Conservation (phyloP, 768 basidiomycete genomes). For the Tephrocybe sp. region DNA sequence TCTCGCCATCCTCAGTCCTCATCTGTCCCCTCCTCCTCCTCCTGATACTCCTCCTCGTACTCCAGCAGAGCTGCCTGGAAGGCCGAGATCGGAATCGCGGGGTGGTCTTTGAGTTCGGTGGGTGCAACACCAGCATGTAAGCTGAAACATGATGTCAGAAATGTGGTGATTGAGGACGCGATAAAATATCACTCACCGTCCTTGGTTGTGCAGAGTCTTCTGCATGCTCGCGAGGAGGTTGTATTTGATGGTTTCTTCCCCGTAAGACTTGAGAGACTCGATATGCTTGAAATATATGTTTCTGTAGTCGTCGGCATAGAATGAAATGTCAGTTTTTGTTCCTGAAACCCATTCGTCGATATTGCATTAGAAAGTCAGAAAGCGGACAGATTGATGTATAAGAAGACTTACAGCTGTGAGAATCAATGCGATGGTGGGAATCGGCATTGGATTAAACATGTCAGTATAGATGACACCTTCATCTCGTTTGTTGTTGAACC, state of each 20-base stretch:
- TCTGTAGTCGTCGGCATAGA: constrained; percentile 5
- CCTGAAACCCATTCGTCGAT: constrained; percentile 5
- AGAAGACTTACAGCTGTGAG: constrained; percentile 16
- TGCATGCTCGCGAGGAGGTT: neutral
- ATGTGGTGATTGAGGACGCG: neutral
- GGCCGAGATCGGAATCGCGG: neutral
- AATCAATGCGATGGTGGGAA: constrained; percentile 13
- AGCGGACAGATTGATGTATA: neutral
- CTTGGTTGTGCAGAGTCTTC: neutral
- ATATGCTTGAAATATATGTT: constrained; percentile 2
- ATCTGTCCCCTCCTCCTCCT: neutral
- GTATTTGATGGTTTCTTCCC: neutral
- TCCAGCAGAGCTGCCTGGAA: neutral
- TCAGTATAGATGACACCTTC: constrained; percentile 22
- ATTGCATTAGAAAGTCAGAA: constrained; percentile 5
- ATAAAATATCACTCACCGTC: neutral
- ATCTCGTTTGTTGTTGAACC: constrained; percentile 24
- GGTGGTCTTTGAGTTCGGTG: neutral
- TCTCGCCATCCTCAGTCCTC: neutral
- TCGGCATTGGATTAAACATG: constrained; percentile 21
- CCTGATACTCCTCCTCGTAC: constrained; percentile 6
- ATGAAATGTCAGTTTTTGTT: neutral
- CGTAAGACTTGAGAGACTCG: neutral
- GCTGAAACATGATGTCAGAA: neutral
- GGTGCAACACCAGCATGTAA: neutral